phyloP scores from a whole-genome alignment of 164 flowering plant genomes.

The Kalanchoe fedtschenkoi region DNA sequence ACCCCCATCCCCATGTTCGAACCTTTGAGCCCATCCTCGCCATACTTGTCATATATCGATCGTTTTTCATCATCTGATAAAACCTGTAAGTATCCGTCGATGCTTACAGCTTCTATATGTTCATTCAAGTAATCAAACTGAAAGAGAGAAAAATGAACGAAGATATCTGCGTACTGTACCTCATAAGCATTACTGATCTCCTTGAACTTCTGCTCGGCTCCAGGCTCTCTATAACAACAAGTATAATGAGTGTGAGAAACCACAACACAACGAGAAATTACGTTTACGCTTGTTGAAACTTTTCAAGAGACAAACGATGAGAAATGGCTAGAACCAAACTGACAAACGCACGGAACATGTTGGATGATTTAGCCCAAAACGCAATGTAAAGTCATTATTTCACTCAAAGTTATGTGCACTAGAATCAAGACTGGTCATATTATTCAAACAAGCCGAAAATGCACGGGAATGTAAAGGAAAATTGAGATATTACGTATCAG shows the following conservation, averaged over 20 bases:
- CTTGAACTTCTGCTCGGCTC: conserved; percentile 85
- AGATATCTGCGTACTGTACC: conserved; percentile 24
- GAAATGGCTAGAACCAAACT: neutral
- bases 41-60: conserved; percentile 80
- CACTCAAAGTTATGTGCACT: neutral
- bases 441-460: neutral
- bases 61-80: conserved; percentile 94
- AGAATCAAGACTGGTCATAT: neutral
- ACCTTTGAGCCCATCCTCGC: conserved; percentile 95
- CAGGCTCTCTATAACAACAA: conserved; percentile 56
- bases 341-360: neutral
- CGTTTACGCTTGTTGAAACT: neutral
- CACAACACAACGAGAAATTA: neutral
- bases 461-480: neutral
- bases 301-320: neutral
- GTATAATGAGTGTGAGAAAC: neutral
- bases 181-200: conserved; percentile 96
- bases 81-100: conserved; percentile 35
- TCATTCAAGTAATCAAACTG: neutral
- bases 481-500: neutral
- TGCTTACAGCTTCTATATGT: neutral
- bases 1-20: conserved; percentile 87
- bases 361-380: neutral
- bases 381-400: no score
- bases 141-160: neutral